Evolutionary conservation across 345 rosid genomes (phyloP).

Genomic region (Ceriops zippeliana): DNA sequence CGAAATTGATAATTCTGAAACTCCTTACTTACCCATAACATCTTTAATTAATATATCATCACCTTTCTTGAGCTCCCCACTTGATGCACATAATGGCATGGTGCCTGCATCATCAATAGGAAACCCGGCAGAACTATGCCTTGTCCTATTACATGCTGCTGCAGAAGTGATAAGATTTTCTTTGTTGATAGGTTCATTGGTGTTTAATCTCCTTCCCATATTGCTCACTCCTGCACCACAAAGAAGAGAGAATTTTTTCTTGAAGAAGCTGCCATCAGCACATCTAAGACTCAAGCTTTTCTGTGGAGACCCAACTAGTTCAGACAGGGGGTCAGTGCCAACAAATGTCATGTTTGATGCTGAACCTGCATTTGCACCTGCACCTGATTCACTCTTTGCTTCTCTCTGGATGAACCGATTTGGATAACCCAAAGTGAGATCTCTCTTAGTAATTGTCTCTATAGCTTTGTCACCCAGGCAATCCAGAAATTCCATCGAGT

Average conservation of each 20-base stretch:
- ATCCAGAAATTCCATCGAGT: conserved; percentile 31
- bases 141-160: conserved; percentile 5
- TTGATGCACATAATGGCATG: conserved; percentile 18
- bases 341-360: conserved; percentile 42
- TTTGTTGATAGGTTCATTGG: conserved; percentile 24
- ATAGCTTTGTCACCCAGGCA: conserved; percentile 38
- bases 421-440: conserved; percentile 41
- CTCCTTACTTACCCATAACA: too few species aligned
- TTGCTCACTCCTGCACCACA: conserved; percentile 41
- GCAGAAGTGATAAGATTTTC: conserved; percentile 12
- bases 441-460: conserved; percentile 40
- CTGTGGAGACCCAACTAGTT: conserved; percentile 91
- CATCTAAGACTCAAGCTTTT: conserved; percentile 70
- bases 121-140: conserved; percentile 20
- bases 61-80: conserved; percentile 30
- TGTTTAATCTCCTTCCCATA: conserved; percentile 19
- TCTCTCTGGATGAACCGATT: conserved; percentile 29
- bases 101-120: conserved; percentile 22
- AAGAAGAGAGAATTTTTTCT: conserved; percentile 37
- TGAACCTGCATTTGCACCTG: conserved; percentile 90
- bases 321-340: conserved; percentile 58
- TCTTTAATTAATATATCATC: conserved; percentile 2
- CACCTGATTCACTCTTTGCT: conserved; percentile 48
- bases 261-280: conserved; percentile 58
- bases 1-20: too few species aligned